Percentiles rank a stretch among this genome's conserved stretches.
Evolutionary conservation across 306 rosid genomes (phyloP).

Genomic region (cucumber (Cucumis sativus)): DNA sequence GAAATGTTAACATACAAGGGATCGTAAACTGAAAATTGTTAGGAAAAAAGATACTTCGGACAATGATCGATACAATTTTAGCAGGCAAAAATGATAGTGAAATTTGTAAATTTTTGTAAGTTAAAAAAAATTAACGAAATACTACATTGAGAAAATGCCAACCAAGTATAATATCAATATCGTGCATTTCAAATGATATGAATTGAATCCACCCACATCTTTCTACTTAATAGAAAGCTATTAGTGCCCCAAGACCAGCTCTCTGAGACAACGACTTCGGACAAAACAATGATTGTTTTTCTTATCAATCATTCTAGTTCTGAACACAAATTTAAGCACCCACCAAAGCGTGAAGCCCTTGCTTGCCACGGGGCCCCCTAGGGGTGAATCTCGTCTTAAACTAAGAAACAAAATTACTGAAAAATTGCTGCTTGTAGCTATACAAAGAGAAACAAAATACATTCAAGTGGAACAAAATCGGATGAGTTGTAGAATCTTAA

Average conservation of each 20-base stretch:
- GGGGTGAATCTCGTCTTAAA: background rate
- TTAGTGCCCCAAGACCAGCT: background rate
- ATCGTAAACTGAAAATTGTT: background rate
- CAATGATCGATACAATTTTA: too few species aligned
- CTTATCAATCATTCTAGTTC: background rate
- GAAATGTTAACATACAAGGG: background rate
- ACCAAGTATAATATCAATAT: background rate
- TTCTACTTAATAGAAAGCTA: background rate
- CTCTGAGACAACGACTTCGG: background rate
- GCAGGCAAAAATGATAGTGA: background rate
- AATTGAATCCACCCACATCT: background rate
- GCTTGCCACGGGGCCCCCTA: background rate
- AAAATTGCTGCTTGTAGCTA: background rate
- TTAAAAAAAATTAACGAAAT: background rate
- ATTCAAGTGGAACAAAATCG: too few species aligned
- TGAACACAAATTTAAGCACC: background rate
- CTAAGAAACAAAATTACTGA: background rate
- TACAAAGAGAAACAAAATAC: background rate
- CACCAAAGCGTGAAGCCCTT: background rate
- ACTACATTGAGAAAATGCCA: background rate
- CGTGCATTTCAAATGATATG: background rate
- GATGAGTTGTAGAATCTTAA: too few species aligned
- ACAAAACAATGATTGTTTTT: background rate
- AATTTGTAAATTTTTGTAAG: background rate
- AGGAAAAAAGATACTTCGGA: background rate